Evolutionary conservation across 768 basidiomycete genomes (phyloP).

Genomic region (Lyophyllum shimeji): DNA sequence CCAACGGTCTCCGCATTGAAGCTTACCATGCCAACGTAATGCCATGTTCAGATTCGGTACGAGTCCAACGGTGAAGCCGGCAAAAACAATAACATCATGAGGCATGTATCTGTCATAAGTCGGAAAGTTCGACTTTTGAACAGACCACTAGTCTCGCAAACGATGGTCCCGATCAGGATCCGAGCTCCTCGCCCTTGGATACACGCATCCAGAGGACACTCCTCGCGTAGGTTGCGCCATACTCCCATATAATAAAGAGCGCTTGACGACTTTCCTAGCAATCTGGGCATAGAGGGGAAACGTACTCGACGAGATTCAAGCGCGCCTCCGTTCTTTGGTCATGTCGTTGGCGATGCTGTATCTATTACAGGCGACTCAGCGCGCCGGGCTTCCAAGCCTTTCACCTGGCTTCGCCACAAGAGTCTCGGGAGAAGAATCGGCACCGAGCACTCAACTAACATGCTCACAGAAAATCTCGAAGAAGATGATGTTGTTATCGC

Average conservation of each 20-base stretch:
- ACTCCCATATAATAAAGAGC: too few relatives aligned
- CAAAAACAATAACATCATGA: too few relatives aligned
- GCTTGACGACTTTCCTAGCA: not conserved
- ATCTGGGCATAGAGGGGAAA: not conserved
- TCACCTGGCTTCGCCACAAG: not conserved
- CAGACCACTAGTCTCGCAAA: too few relatives aligned
- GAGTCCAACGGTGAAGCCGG: too few relatives aligned
- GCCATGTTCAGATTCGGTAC: too few relatives aligned
- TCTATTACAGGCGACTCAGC: not conserved
- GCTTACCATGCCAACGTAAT: too few relatives aligned
- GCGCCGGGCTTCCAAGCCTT: not conserved
- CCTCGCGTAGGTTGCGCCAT: not conserved
- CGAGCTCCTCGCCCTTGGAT: not conserved
- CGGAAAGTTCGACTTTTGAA: too few relatives aligned
- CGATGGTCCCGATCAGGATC: not conserved
- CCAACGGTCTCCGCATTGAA: too few relatives aligned
- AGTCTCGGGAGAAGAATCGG: not conserved
- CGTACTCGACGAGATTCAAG: not conserved
- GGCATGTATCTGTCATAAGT: too few relatives aligned
- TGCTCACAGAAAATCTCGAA: not conserved
- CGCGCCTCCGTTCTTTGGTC: not conserved
- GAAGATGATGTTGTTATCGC: slow-evolving; percentile 7
- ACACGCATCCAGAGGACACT: not conserved
- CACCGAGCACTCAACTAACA: not conserved
- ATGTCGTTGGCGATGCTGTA: not conserved